phyloP scores from a whole-genome alignment of 495 filamentous ascomycete genomes.

The Podospora australis region DNA sequence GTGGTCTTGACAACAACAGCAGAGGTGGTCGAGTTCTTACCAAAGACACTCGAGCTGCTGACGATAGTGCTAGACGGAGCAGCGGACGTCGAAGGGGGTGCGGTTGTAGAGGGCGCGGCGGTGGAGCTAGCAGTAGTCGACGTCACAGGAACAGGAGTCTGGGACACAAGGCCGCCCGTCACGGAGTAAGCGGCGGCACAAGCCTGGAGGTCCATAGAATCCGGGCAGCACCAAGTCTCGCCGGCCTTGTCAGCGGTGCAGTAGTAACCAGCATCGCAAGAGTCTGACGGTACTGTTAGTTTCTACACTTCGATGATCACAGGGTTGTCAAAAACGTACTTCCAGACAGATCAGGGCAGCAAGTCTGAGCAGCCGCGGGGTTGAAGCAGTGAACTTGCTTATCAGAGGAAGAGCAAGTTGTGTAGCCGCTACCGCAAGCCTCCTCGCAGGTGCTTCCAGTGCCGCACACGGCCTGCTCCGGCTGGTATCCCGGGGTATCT shows the following conservation, averaged over 20 bases:
- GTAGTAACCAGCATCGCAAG: constrained; percentile 43
- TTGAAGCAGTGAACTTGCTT: constrained; percentile 41
- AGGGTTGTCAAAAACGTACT: constrained; percentile 27
- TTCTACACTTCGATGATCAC: background rate
- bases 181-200: constrained; percentile 38
- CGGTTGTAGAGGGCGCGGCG: constrained; percentile 13
- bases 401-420: constrained; percentile 35
- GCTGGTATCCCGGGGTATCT: constrained; percentile 33
- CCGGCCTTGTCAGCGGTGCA: constrained; percentile 34
- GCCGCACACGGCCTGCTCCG: constrained; percentile 34
- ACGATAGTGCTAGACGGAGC: constrained; percentile 7
- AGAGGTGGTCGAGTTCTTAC: constrained; percentile 12
- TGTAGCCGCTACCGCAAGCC: constrained; percentile 41
- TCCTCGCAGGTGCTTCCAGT: constrained; percentile 39
- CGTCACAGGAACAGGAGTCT: constrained; percentile 20
- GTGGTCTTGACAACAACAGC: background rate
- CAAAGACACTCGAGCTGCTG: constrained; percentile 1
- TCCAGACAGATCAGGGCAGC: constrained; percentile 39
- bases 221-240: constrained; percentile 43
- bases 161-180: constrained; percentile 31
- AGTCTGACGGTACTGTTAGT: constrained; percentile 26
- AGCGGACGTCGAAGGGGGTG: constrained; percentile 11
- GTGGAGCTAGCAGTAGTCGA: constrained; percentile 9
- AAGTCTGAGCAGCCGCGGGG: constrained; percentile 32
- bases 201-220: constrained; percentile 32